Evolutionary conservation across 179 eudicot genomes (phyloP).

Genomic region (Sideroxylon spinosum): DNA sequence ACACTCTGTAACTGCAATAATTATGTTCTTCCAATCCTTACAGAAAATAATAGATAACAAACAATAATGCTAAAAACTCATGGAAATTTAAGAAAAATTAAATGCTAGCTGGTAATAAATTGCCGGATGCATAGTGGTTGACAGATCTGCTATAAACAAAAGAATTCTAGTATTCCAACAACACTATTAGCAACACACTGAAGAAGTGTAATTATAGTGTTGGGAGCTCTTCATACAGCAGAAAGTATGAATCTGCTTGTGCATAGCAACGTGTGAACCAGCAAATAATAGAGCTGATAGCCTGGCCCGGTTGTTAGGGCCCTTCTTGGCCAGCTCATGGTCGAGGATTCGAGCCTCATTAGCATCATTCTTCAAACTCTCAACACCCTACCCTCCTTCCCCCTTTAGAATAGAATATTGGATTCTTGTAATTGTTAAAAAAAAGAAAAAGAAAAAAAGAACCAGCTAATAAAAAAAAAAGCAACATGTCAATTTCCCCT

Average conservation of each 20-base stretch:
- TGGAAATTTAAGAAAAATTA: background rate
- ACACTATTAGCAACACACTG: background rate
- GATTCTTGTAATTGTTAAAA: too few relatives aligned
- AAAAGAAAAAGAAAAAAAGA: too few relatives aligned
- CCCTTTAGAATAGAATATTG: too few relatives aligned
- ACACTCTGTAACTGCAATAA: background rate
- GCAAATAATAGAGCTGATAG: too few relatives aligned
- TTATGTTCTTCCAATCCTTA: background rate
- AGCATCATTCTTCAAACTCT: too few relatives aligned
- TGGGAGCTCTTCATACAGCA: background rate
- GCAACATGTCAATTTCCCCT: too few relatives aligned
- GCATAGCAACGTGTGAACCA: background rate
- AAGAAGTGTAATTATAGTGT: background rate
- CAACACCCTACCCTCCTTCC: too few relatives aligned
- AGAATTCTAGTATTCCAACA: background rate
- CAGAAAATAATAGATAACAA: background rate
- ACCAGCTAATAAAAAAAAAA: too few relatives aligned
- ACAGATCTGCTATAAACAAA: background rate
- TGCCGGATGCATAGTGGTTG: background rate
- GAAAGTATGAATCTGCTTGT: background rate
- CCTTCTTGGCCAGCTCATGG: too few relatives aligned
- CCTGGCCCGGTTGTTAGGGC: too few relatives aligned
- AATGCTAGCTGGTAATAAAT: too few relatives aligned
- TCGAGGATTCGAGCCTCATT: too few relatives aligned
- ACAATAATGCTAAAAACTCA: background rate